A percentile compares a stretch with the other conserved stretches of the same genome.
These are phyloP conservation scores for Ophiostoma sp. DNA, from an alignment of 2,329 filamentous ascomycete genomes.

Conservation along the genomic window DNA sequence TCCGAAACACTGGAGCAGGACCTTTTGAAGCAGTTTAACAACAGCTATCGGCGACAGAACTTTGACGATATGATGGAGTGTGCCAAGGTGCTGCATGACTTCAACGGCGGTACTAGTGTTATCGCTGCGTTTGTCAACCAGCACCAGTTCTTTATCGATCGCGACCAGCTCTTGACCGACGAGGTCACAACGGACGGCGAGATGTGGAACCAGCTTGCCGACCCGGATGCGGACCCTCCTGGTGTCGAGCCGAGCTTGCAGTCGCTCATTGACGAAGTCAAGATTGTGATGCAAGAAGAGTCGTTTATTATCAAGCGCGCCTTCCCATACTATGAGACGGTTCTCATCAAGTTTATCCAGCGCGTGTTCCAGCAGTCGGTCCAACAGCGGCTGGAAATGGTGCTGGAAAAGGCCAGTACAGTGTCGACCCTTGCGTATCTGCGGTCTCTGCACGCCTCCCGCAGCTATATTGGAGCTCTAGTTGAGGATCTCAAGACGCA, in stretches of 20 bases:
- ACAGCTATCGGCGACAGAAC: slow-evolving; percentile 90
- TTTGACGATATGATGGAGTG: slow-evolving; percentile 98
- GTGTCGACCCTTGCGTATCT: slow-evolving; percentile 90
- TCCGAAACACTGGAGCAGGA: slow-evolving; percentile 94
- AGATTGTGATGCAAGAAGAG: slow-evolving; percentile 92
- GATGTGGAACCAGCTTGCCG: slow-evolving; percentile 85
- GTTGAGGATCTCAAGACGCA: slow-evolving; percentile 93
- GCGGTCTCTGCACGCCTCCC: slow-evolving; percentile 81
- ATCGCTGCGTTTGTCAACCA: slow-evolving; percentile 97
- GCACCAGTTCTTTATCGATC: slow-evolving; percentile 98
- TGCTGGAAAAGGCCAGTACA: slow-evolving; percentile 87
- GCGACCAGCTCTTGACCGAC: slow-evolving; percentile 84
- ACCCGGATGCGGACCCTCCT: slow-evolving; percentile 87
- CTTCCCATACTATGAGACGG: slow-evolving; percentile 93
- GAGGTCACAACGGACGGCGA: slow-evolving; percentile 71
- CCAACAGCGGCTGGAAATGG: slow-evolving; percentile 91
- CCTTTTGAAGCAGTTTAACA: slow-evolving; percentile 90
- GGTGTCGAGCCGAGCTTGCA: slow-evolving; percentile 89
- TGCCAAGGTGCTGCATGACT: slow-evolving; percentile 86
- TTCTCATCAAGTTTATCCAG: slow-evolving; percentile 87
- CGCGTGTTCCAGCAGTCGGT: slow-evolving; percentile 97
- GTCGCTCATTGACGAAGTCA: slow-evolving; percentile 88
- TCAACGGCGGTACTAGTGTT: slow-evolving; percentile 91
- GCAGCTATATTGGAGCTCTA: slow-evolving; percentile 78
- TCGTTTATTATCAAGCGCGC: slow-evolving; percentile 94